A percentile compares a stretch with the other conserved stretches of the same genome.
phyloP scores from a whole-genome alignment of 306 rosid species.

The Inga oerstediana region DNA sequence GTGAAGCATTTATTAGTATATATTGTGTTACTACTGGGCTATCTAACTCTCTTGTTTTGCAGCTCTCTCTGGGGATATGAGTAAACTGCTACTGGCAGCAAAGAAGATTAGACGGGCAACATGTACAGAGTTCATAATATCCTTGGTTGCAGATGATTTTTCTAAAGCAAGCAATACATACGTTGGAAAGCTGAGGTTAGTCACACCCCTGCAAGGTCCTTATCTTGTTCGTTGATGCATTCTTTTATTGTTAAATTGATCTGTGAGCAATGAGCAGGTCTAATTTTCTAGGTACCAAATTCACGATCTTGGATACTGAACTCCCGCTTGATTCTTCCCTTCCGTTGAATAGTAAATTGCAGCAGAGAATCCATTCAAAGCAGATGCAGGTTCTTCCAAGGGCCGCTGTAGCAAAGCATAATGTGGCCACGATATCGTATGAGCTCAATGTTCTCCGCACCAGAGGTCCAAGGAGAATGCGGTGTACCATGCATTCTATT shows the following conservation, averaged over 20 bases:
- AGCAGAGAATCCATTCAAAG: conserved; percentile 54
- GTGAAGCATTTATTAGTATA: conserved; percentile 5
- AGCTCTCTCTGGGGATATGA: conserved; percentile 83
- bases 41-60: conserved; percentile 21
- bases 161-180: conserved; percentile 65
- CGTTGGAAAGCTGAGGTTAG: conserved; percentile 82
- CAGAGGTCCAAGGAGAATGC: conserved; percentile 96
- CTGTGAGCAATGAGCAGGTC: conserved; percentile 60
- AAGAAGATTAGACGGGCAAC: conserved; percentile 80
- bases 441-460: conserved; percentile 93
- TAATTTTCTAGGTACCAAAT: conserved; percentile 92
- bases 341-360: conserved; percentile 52
- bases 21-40: background rate
- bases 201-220: background rate
- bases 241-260: conserved; percentile 28
- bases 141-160: conserved; percentile 73
- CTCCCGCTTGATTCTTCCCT: conserved; percentile 51
- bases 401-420: conserved; percentile 49
- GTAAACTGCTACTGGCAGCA: conserved; percentile 82
- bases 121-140: conserved; percentile 71
- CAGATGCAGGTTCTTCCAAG: conserved; percentile 68
- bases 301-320: conserved; percentile 65
- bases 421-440: conserved; percentile 67
- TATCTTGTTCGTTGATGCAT: conserved; percentile 10
- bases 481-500: conserved; percentile 72